Evolutionary conservation across 108 stramenopile genomes (phyloP).

Genomic region (Nitzschia inconspicua): DNA sequence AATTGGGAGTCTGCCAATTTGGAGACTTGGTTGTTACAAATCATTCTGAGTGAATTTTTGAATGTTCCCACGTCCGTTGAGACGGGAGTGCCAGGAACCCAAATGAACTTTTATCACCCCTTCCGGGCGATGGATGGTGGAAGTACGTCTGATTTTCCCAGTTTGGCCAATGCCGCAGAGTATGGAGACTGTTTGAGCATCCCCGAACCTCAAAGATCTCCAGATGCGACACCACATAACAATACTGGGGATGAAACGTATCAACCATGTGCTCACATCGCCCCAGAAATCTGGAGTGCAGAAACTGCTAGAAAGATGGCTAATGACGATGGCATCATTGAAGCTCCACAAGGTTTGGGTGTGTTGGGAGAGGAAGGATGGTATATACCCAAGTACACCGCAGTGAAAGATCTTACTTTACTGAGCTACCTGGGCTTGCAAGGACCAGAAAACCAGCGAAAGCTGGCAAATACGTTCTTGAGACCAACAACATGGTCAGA

Average conservation of each 20-base stretch:
- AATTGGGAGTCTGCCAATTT: constrained; percentile 42
- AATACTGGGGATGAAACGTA: constrained; percentile 11
- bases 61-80: constrained; percentile 34
- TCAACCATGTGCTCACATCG: constrained; percentile 16
- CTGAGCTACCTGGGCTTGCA: constrained; percentile 32
- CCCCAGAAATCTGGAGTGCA: constrained; percentile 29
- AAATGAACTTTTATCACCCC: constrained; percentile 33
- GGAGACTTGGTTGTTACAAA: constrained; percentile 37
- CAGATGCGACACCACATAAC: too few relatives aligned
- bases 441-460: constrained; percentile 6
- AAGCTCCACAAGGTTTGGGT: neutral
- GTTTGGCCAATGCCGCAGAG: constrained; percentile 7
- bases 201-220: too few relatives aligned
- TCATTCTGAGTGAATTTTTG: constrained; percentile 35
- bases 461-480: constrained; percentile 31
- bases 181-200: constrained; percentile 11
- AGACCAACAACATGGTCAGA: constrained; percentile 40
- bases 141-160: too few relatives aligned
- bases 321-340: neutral
- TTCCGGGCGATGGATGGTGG: too few relatives aligned
- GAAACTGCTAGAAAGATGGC: constrained; percentile 8
- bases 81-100: neutral
- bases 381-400: constrained; percentile 30
- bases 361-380: constrained; percentile 3
- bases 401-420: constrained; percentile 23